Evolutionary conservation across 495 filamentous ascomycete species (phyloP).

Genomic region (Daldinia concentrica): DNA sequence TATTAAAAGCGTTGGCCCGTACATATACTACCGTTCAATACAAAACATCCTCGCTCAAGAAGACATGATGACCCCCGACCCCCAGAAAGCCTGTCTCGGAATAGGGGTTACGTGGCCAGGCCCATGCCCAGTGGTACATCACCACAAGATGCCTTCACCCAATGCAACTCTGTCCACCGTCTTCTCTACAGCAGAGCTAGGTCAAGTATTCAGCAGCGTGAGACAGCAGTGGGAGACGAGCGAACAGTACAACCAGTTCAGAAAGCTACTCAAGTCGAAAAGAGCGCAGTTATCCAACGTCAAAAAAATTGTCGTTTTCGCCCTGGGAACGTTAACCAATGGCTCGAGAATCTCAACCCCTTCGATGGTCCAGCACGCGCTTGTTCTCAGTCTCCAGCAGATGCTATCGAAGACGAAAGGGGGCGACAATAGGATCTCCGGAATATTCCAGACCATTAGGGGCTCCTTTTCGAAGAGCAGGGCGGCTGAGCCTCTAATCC

Average conservation of each 20-base stretch:
- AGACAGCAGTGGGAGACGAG: conserved; percentile 11
- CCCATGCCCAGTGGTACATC: neutral
- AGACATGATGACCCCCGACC: conserved; percentile 5
- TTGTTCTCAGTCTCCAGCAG: conserved; percentile 18
- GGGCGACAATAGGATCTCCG: neutral
- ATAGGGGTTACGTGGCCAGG: neutral
- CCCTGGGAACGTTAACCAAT: conserved; percentile 8
- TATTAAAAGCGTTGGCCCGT: conserved; percentile 2
- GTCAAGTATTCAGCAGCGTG: neutral
- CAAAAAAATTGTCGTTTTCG: conserved; percentile 22
- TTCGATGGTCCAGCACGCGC: conserved; percentile 21
- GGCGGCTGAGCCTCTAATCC: neutral
- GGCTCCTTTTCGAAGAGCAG: neutral
- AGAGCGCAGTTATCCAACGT: neutral
- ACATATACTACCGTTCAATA: conserved; percentile 24
- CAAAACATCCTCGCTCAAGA: neutral
- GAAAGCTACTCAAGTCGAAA: neutral
- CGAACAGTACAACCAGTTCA: neutral
- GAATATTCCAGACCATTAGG: neutral
- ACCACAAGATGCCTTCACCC: neutral
- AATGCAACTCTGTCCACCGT: neutral
- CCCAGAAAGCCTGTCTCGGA: conserved; percentile 7
- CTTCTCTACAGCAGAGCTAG: neutral
- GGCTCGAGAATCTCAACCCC: neutral
- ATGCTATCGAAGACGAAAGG: conserved; percentile 4